A percentile compares a stretch with the other conserved stretches of the same genome.
These are phyloP conservation scores for Pleurotus sapidus DNA, from an alignment of 768 basidiomycete genomes.

Conservation along the genomic window DNA sequence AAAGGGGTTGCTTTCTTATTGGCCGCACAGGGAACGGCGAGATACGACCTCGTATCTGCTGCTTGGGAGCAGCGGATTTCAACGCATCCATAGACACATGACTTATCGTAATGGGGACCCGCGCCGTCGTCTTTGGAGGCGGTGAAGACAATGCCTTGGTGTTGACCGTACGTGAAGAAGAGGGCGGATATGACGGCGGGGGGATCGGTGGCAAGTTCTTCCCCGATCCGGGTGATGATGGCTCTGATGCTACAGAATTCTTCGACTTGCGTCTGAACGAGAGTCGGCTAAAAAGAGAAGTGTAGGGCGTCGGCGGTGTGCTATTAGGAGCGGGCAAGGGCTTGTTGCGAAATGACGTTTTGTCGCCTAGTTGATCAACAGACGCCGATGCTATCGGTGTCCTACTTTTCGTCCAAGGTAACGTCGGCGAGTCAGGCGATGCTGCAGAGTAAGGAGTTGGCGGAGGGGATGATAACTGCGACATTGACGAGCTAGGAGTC, in stretches of 20 bases:
- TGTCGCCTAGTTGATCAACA: background rate
- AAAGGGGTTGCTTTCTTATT: background rate
- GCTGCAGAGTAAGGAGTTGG: conserved; percentile 5
- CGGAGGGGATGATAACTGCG: background rate
- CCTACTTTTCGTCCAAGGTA: background rate
- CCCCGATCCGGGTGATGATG: background rate
- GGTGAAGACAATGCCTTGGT: background rate
- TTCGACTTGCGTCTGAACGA: conserved; percentile 5
- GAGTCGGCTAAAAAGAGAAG: conserved; percentile 1
- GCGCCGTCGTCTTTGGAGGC: background rate
- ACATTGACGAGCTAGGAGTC: background rate
- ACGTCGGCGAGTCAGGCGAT: conserved; percentile 3
- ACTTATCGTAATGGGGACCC: background rate
- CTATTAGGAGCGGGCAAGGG: background rate
- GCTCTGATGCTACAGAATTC: background rate
- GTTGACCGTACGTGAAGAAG: background rate
- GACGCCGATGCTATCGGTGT: background rate
- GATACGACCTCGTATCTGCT: background rate
- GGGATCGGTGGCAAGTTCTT: conserved; percentile 4
- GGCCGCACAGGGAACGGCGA: conserved; percentile 1
- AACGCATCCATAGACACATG: background rate
- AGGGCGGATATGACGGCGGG: background rate
- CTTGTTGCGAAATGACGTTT: background rate
- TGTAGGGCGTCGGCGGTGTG: background rate
- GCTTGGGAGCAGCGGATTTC: background rate